Evolutionary conservation across 371 early-diverging fungal species (phyloP), one percentile per base, ranked within the genome.

Genomic region (Rhizopus delemar): DNA sequence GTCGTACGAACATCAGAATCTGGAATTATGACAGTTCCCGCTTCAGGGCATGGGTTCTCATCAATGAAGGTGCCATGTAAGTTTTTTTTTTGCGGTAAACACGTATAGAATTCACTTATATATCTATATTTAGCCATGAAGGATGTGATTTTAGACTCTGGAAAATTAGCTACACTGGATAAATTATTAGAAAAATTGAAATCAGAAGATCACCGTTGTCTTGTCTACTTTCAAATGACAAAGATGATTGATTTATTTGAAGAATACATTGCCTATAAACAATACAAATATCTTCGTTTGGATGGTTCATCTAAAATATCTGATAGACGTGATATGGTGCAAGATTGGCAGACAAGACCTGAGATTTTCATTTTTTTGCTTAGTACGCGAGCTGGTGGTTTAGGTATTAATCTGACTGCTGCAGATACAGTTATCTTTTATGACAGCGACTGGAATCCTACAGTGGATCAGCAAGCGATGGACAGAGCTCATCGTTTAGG

Each of bases 391-490:
- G 99, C 99, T 22, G 99, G 99, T 67, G 99, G 99, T 11, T 82
- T 99, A 38, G 99, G 99, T 62, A 93, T 99, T 70, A 99, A 99
- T 70, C 82, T 99, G 68, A 99, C 99, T 0, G 99, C 99, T 3
- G 99, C 99, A 0, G 99, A 99, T 73, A 99, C 99, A 0, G 98
- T 98, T 31, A 97, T 99, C 68, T 95, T 99, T 74, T 99, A 96
- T 70, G 99, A 99, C 75, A 90, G 90, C 51, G 99, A 99, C 77
- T 99, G 97, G 96, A 99, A 99, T 69, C 99, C 99, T 7, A 95
- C 93, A 0, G 94, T 95, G 32, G 98, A 99, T 77, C 90, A 95
- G 76, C 99, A 98, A 79, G 95, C 97, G 11, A 96, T 96, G 94
- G 99, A 96, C 64, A 92, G 99, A 49, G 96, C 96, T 0, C 99